Conservation (phyloP, 2,329 filamentous ascomycete genomes). For the Clonostachys byssicola region DNA sequence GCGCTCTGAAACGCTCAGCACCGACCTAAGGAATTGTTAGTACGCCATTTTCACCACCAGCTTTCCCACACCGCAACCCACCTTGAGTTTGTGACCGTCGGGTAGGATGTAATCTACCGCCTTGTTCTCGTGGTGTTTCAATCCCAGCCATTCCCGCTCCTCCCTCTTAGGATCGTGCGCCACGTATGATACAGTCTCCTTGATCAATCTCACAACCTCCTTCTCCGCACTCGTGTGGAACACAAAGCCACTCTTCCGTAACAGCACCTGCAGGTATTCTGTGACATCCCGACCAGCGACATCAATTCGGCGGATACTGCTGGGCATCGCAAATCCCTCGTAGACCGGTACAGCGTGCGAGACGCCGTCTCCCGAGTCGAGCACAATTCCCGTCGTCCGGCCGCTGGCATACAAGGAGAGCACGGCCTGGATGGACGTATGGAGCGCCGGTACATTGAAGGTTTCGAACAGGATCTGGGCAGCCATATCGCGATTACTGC, state of each 20-base stretch:
- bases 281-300: constrained; percentile 95
- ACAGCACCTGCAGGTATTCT: constrained; percentile 84
- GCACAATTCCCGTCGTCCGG: constrained; percentile 90
- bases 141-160: constrained; percentile 90
- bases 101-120: constrained; percentile 84
- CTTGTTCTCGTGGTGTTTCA: constrained; percentile 74
- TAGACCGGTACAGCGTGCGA: constrained; percentile 97
- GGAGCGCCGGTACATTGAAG: constrained; percentile 94
- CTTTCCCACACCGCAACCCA: constrained; percentile 22
- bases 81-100: constrained; percentile 91
- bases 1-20: constrained; percentile 88
- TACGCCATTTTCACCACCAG: not conserved
- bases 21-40: constrained; percentile 59
- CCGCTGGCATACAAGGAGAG: constrained; percentile 94
- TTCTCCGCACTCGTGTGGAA: constrained; percentile 99
- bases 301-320: constrained; percentile 91
- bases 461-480: constrained; percentile 98
- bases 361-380: constrained; percentile 93
- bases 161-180: constrained; percentile 87
- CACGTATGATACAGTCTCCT: constrained; percentile 91
- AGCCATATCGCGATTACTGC: constrained; percentile 91
- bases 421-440: constrained; percentile 95
- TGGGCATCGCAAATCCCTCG: constrained; percentile 95
- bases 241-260: constrained; percentile 88
- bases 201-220: constrained; percentile 96